These are phyloP conservation scores for Chlorella sp. DNA, from an alignment of 139 green algal species.

Conservation along the genomic window DNA sequence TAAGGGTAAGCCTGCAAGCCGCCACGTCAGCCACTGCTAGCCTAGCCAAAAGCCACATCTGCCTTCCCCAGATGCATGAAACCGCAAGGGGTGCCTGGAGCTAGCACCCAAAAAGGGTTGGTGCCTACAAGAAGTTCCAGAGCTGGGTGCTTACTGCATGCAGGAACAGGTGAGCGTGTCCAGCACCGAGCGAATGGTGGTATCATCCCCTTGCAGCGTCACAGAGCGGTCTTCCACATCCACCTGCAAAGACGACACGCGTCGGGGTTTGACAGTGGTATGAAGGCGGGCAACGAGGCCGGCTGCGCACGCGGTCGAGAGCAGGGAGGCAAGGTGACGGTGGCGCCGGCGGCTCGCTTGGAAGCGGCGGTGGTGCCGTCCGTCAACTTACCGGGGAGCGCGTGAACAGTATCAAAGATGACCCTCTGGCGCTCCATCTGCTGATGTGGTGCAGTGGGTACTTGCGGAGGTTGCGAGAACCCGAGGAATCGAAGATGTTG, in stretches of 20 bases:
- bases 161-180: conserved; percentile 90
- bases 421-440: conserved; percentile 68
- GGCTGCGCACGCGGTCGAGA: neutral
- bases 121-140: neutral
- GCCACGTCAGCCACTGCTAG: no score
- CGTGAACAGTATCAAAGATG: conserved; percentile 81
- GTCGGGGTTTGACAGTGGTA: neutral
- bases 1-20: no score
- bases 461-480: conserved; percentile 60
- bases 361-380: neutral
- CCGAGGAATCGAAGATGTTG: conserved; percentile 64
- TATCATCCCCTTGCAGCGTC: conserved; percentile 71
- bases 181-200: conserved; percentile 71
- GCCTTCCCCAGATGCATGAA: neutral
- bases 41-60: neutral
- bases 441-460: conserved; percentile 88
- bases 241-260: conserved; percentile 15
- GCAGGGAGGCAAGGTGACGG: no score
- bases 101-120: no score
- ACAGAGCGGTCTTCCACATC: conserved; percentile 88
- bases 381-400: conserved; percentile 61
- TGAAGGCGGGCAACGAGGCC: neutral
- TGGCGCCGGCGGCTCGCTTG: neutral
- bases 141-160: conserved; percentile 74
- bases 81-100: neutral